Conservation (phyloP, 257 asterid genomes). For the Paraleonurus japonicus region DNA sequence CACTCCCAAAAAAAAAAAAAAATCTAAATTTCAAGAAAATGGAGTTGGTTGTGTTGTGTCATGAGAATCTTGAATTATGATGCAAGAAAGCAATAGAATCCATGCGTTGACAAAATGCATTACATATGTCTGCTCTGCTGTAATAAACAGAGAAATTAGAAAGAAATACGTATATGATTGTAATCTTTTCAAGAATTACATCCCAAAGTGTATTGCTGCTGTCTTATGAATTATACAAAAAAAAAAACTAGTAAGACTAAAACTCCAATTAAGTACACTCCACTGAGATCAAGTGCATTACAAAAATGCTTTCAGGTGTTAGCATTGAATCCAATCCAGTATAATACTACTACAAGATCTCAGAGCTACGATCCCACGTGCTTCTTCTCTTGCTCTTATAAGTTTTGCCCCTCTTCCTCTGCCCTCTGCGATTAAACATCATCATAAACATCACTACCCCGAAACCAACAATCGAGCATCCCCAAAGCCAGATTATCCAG, state of each 20-base stretch:
- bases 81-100: neutral
- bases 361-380: conserved; percentile 51
- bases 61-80: no score
- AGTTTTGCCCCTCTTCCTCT: conserved; percentile 52
- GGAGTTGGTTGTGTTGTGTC: no score
- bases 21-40: no score
- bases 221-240: no score
- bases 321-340: conserved; percentile 15
- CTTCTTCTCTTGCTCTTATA: conserved; percentile 54
- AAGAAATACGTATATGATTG: no score
- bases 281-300: conserved; percentile 18
- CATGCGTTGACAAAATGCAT: no score
- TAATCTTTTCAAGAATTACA: conserved; percentile 3
- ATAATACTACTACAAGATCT: conserved; percentile 20
- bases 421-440: conserved; percentile 55
- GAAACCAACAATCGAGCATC: conserved; percentile 51
- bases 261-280: conserved; percentile 1
- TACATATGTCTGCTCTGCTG: no score
- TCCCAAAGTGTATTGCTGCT: conserved; percentile 13
- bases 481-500: conserved; percentile 75
- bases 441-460: conserved; percentile 49
- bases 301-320: conserved; percentile 32
- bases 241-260: no score
- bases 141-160: no score
- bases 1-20: neutral